Evolutionary conservation across 495 filamentous ascomycete genomes (phyloP), one percentile per base, ranked within the genome.

Genomic region (Diplogelasinospora grovesii): DNA sequence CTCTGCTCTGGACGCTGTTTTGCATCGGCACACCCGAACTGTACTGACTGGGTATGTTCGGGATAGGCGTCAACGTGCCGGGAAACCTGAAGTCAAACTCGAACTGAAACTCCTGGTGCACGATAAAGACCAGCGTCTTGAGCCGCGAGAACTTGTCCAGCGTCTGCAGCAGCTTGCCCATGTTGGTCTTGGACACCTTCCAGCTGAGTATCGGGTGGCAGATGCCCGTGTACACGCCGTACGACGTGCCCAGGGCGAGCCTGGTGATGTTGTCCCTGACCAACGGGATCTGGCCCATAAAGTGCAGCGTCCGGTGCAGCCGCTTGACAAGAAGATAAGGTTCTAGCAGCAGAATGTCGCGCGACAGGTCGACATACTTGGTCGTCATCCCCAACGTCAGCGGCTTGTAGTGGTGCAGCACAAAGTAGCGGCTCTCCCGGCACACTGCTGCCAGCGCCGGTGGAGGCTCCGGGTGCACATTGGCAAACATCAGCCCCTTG

Each of bases 271-370:
- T 63, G 20, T 68, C 65, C 14, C 65, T 54, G 31, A 71, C 51
- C 10, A 66, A 56, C 18, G 65, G 58, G 16, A 71, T 65, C 52
- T 70, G 68, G 49, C 65, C 66, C 48, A 71, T 58, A 14, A 70
- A 68, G 39, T 66, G 65, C 34, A 71, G 54, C 16, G 64, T 61
- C 37, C 68, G 65, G 45, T 70, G 60, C 16, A 71, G 57, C 34
- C 65, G 56, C 54, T 69, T 68, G 48, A 71, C 63, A 29, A 70
- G 64, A 8, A 71, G 52, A 43, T 71, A 70, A 3, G 68, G 68
- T 47, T 71, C 68, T 22, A 71, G 65, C n/a, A 71, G 57, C 29
- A 71, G 47, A 22, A 71, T 65, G 39, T 71, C 68, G 36, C 66
- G 64, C 19, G 60, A 57, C 13, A 68, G 56, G 43, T 71, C 64